Percentiles rank a stretch among this genome's conserved stretches.
phyloP scores from a whole-genome alignment of 192 early-diverging fungal genomes.

The Thamnidium elegans region DNA sequence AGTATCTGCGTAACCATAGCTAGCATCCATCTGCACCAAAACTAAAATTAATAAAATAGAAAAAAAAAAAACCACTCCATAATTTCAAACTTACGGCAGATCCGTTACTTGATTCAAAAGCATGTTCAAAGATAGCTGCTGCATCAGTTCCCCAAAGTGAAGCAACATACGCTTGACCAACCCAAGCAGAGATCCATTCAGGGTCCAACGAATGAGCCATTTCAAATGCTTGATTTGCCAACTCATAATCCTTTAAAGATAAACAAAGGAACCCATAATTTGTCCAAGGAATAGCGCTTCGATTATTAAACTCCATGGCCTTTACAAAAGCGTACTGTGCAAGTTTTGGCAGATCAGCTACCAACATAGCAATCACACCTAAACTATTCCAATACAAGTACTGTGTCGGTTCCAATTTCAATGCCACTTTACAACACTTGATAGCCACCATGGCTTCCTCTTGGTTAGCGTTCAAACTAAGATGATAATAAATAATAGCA shows the following conservation, averaged over 20 bases:
- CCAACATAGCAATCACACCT: slow-evolving; percentile 56
- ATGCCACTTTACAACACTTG: slow-evolving; percentile 52
- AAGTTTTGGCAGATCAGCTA: slow-evolving; percentile 46
- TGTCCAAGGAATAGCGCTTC: slow-evolving; percentile 67
- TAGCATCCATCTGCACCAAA: slow-evolving; percentile 48
- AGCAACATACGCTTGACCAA: slow-evolving; percentile 83
- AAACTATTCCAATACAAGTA: slow-evolving; percentile 68
- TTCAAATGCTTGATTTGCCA: slow-evolving; percentile 71
- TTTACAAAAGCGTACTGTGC: slow-evolving; percentile 86
- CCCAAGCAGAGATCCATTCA: slow-evolving; percentile 74
- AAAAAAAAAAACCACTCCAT: too few relatives aligned
- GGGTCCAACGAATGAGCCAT: slow-evolving; percentile 75
- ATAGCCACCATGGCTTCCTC: slow-evolving; percentile 31
- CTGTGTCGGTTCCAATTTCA: slow-evolving; percentile 59
- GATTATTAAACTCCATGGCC: slow-evolving; percentile 65
- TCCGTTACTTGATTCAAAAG: slow-evolving; percentile 64
- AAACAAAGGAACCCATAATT: slow-evolving; percentile 84
- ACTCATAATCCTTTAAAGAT: slow-evolving; percentile 64
- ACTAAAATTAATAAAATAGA: background rate
- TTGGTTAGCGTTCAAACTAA: slow-evolving; percentile 24
- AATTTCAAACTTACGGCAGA: slow-evolving; percentile 39
- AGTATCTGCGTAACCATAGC: slow-evolving; percentile 54
- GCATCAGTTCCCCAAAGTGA: slow-evolving; percentile 56
- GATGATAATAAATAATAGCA: slow-evolving; percentile 45
- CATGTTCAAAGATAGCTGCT: slow-evolving; percentile 74